These are phyloP conservation scores for Rehmannia glutinosa DNA, from an alignment of 257 asterid genomes.

Conservation along the genomic window DNA sequence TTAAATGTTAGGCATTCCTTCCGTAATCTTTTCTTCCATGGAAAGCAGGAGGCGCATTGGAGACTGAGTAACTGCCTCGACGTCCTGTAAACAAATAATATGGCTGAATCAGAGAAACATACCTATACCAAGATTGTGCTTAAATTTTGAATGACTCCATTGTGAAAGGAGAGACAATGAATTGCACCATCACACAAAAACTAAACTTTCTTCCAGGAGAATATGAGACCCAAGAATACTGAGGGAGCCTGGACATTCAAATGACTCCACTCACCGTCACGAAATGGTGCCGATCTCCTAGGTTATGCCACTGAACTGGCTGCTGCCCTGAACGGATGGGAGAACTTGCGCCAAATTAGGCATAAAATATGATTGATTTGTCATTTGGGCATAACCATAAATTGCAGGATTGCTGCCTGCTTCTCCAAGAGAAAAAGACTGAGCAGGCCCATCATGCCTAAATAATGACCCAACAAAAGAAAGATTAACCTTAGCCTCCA, in stretches of 20 bases:
- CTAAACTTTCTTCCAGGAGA: constrained; percentile 45
- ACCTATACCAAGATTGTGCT: constrained; percentile 1
- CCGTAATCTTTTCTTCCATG: constrained; percentile 69
- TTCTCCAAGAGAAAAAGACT: constrained; percentile 55
- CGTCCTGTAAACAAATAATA: constrained; percentile 50
- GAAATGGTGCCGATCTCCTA: constrained; percentile 54
- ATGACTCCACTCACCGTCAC: constrained; percentile 51
- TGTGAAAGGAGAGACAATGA: not conserved
- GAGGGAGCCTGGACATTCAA: constrained; percentile 36
- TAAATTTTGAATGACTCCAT: not conserved
- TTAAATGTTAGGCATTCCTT: constrained; percentile 40
- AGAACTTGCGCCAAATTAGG: constrained; percentile 61
- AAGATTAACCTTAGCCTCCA: constrained; percentile 6
- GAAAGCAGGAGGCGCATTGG: constrained; percentile 51
- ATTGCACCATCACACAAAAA: no score
- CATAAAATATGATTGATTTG: constrained; percentile 47
- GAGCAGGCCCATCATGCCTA: constrained; percentile 59
- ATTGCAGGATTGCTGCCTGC: constrained; percentile 46
- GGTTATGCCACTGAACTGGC: constrained; percentile 47
- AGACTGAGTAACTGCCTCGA: constrained; percentile 53
- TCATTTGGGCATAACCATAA: constrained; percentile 44
- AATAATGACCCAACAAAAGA: constrained; percentile 19
- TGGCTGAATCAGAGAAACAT: no score
- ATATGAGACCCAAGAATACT: constrained; percentile 31
- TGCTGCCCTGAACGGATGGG: constrained; percentile 68